phyloP scores from a whole-genome alignment of 2,329 filamentous ascomycete genomes.

The Pseudogymnoascus sp. region DNA sequence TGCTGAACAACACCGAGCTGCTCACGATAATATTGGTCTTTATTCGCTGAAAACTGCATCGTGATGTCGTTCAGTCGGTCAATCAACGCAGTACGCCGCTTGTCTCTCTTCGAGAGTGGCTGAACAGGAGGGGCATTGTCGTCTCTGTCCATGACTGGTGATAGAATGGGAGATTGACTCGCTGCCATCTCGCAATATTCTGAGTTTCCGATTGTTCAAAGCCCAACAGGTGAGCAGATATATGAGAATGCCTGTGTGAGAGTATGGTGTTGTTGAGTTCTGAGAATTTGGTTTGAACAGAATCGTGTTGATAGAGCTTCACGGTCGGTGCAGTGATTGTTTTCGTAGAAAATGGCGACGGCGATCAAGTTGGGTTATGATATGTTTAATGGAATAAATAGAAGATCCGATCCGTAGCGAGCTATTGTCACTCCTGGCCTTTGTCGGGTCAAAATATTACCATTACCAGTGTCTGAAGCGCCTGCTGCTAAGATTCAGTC shows the following conservation, averaged over 20 bases:
- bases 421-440: constrained; percentile 3
- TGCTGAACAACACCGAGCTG: constrained; percentile 88
- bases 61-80: constrained; percentile 72
- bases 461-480: not conserved
- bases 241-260: not conserved
- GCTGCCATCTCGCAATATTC: not conserved
- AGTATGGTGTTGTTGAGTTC: not conserved
- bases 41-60: constrained; percentile 70
- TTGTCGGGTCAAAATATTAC: not conserved
- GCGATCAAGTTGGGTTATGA: not conserved
- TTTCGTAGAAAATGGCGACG: not conserved
- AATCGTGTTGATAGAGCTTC: constrained; percentile 7
- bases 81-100: constrained; percentile 73
- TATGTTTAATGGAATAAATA: not conserved
- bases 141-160: constrained; percentile 3
- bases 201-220: not conserved
- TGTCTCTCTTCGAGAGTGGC: constrained; percentile 71
- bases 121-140: constrained; percentile 10
- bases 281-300: not conserved
- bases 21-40: constrained; percentile 77
- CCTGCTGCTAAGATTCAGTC: constrained; percentile 6
- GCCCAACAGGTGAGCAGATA: not conserved
- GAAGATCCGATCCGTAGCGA: not conserved
- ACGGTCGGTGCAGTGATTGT: not conserved
- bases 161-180: not conserved